Base-by-base conservation (phyloP, 139 green algal species). In the Micromonas pusilla region DNA sequence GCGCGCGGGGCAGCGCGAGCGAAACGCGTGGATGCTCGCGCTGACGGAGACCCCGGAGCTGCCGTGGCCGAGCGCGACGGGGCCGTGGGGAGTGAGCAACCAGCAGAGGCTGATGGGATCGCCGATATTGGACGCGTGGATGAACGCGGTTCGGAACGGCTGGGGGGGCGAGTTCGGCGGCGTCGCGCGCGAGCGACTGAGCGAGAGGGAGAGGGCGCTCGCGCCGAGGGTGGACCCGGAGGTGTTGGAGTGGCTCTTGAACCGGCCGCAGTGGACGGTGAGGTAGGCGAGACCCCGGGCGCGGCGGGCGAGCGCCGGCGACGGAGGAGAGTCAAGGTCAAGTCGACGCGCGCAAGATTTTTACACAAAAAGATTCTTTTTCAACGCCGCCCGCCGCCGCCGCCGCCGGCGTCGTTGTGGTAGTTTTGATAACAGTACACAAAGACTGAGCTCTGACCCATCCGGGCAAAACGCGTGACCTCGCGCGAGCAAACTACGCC, bases 51-150 rank as follows among this genome's bases (percentile, higher is more conserved):
- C 28, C 28, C 28, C 31, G 31, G 31, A 75, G 23, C 34, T 62
- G 25, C 31, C 68, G 68, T 75, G 68, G 68, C 37, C 37, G 23
- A 4, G 1, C 16, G 25, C 16, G 25, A 75, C 26, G 20, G 68
- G 68, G 52, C 68, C 68, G 25, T 75, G 68, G 68, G 68, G 37
- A 2, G 0, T 1, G 23, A 33, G 16, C 1, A 75, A 75, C 37
- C 16, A 19, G 25, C 68, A 75, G 26, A 75, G 30, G 37, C 32
- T 75, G 37, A 75, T 63, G 3, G 68, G 68, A 3, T 64, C 68
- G 37, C 68, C 68, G 20, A 62, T 75, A 3, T 21, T 75, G 26
- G 68, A 75, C 37, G 68, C 68, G 37, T 75, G 36, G 37, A 75
- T 60, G 68, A 20, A 32, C 13, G 38, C 25, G 3, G 19, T 62